Base-by-base conservation (phyloP, 352 stramenopile species). In the Phytophthora boehmeriae region DNA sequence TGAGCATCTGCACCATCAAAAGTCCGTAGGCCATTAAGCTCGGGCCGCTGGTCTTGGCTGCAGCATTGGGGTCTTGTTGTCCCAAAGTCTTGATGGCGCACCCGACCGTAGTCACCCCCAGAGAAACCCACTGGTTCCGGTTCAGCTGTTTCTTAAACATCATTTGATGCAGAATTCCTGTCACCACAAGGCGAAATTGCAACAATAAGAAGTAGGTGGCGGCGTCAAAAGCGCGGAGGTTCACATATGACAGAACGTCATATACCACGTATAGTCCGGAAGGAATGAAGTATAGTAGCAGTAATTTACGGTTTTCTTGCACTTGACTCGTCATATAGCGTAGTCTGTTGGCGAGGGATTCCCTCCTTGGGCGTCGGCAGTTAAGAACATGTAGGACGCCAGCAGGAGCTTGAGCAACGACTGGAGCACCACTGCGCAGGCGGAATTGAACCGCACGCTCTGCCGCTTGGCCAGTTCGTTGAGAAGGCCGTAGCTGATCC, bases 161-260 rank as follows among this genome's bases (percentile, higher is more conserved):
- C 54, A 78, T 68, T 60, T 93, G 85, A 39, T 92, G 81, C 46
- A 93, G 60, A 35, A 93, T 20, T 10, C 85, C 85, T 42, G 83
- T 93, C 47, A 93, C 74, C 34, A 93, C 85, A 58, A 93, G 83
- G 45, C 83, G 83, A 54, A 93, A 93, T 49, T 93, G 80, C 17
- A 93, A 70, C 42, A 93, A 50, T 25, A 93, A 38, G 35, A 92
- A 93, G 56, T 93, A 93, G 20, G 85, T 93, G 4, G 83, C 59
- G 47, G 85, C 78, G 58, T 93, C 83, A 47, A 93, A 91, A 11
- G 71, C 66, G 9, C 80, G 75, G 39, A 92, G 57, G 60, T 93
- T 93, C n/a, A 92, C 75, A 66, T 93, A 92, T 36, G 85, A 89
- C 45, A 93, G 65, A 39, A 92, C 82, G 55, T 93, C 85, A 67